Percentiles rank a stretch among this genome's conserved stretches.
These are phyloP conservation scores for Orbilia blumenaviensis DNA, from an alignment of 2,329 filamentous ascomycete species.

Conservation along the genomic window DNA sequence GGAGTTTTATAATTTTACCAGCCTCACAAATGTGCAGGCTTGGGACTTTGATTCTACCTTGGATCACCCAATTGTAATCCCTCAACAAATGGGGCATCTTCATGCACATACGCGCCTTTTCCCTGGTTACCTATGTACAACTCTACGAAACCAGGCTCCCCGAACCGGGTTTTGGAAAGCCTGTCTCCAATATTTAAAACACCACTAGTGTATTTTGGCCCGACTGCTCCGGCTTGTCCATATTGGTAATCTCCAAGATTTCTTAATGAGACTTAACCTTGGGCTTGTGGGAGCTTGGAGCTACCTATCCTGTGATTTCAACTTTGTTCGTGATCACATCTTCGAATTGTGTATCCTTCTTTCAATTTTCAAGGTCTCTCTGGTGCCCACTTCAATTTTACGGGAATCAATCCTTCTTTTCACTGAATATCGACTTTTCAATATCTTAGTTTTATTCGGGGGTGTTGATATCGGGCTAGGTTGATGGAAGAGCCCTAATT, in stretches of 20 bases:
- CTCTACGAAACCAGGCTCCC: too few relatives aligned
- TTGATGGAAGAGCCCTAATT: too few relatives aligned
- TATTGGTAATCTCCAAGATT: background rate
- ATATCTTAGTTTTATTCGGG: too few relatives aligned
- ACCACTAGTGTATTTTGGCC: background rate
- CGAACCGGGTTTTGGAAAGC: conserved; percentile 2
- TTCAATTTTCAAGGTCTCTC: background rate
- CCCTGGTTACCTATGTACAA: conserved; percentile 9
- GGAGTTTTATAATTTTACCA: background rate
- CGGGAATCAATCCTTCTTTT: background rate
- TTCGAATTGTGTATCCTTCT: background rate
- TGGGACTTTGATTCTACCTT: background rate
- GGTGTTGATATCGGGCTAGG: too few relatives aligned
- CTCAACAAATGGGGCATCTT: background rate
- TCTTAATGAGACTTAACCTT: background rate
- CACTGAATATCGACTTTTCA: background rate
- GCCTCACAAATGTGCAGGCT: background rate
- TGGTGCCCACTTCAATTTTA: background rate
- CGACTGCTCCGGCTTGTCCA: background rate
- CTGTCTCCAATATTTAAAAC: conserved; percentile 12
- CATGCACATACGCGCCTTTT: conserved; percentile 1
- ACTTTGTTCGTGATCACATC: background rate
- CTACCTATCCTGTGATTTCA: background rate
- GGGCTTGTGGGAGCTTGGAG: background rate
- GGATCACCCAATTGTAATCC: conserved; percentile 1